Conservation (phyloP, 2,329 filamentous ascomycete species). For the Sphaerulina musiva region DNA sequence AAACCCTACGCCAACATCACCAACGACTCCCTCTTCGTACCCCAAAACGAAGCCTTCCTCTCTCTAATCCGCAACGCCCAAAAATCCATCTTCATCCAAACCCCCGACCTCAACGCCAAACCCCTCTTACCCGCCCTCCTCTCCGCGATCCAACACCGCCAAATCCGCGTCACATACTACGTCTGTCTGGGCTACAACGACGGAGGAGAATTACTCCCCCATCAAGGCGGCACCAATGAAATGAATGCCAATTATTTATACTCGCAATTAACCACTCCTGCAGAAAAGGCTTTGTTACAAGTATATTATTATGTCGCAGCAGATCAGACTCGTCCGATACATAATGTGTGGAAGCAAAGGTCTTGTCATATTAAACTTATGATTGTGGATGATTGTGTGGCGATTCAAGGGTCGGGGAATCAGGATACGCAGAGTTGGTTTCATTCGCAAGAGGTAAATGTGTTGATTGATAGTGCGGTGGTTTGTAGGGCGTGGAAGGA, state of each 20-base stretch:
- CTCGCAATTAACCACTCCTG: constrained; percentile 41
- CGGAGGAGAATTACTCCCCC: constrained; percentile 65
- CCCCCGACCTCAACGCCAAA: constrained; percentile 68
- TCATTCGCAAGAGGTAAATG: constrained; percentile 70
- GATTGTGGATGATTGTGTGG: constrained; percentile 63
- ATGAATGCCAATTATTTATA: constrained; percentile 59
- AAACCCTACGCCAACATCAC: constrained; percentile 60
- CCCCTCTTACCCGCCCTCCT: constrained; percentile 58
- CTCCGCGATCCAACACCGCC: constrained; percentile 56
- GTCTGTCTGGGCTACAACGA: constrained; percentile 77
- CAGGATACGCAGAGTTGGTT: constrained; percentile 77
- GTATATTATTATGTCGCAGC: constrained; percentile 68
- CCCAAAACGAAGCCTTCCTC: constrained; percentile 70
- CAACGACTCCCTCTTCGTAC: constrained; percentile 55
- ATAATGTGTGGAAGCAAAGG: constrained; percentile 58
- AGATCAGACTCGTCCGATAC: constrained; percentile 62
- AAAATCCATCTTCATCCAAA: constrained; percentile 66
- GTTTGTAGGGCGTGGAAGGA: constrained; percentile 46
- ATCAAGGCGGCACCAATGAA: constrained; percentile 70
- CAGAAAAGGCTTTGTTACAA: constrained; percentile 38
- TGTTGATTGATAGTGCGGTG: constrained; percentile 60
- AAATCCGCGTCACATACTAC: constrained; percentile 62
- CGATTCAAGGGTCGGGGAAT: constrained; percentile 68
- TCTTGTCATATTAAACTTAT: constrained; percentile 73
- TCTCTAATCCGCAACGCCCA: constrained; percentile 61